Conservation (phyloP, 1,284 basidiomycete species). For the Agroathelia rolfsii region DNA sequence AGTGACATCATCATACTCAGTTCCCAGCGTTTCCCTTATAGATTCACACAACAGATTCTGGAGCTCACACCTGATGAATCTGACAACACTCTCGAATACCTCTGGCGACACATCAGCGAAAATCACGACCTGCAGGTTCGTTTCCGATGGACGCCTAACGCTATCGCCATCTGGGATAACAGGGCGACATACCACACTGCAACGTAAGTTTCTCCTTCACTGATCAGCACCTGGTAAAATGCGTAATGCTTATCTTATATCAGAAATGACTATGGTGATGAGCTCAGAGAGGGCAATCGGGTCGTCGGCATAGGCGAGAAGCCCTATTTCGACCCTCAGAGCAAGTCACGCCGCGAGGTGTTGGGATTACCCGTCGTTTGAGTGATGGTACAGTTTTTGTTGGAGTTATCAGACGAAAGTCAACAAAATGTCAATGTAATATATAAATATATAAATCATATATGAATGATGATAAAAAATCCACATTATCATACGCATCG, state of each 20-base stretch:
- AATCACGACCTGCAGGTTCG: constrained; percentile 52
- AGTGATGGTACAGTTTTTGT: too few species aligned
- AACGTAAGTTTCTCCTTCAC: too few species aligned
- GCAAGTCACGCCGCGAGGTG: constrained; percentile 35
- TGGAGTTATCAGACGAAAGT: too few species aligned
- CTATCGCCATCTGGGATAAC: constrained; percentile 50
- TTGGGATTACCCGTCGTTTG: constrained; percentile 20
- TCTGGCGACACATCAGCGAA: constrained; percentile 36
- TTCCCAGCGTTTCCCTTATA: constrained; percentile 10
- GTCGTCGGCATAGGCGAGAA: constrained; percentile 55
- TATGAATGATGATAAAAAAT: too few species aligned
- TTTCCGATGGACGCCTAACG: constrained; percentile 37
- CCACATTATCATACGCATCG: too few species aligned
- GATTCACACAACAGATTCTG: constrained; percentile 55
- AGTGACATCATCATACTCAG: not conserved
- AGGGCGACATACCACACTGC: constrained; percentile 43
- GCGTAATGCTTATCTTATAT: too few species aligned
- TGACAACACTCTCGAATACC: constrained; percentile 36
- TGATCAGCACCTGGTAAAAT: too few species aligned
- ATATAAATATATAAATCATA: too few species aligned
- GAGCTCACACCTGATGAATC: constrained; percentile 53
- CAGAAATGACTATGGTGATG: constrained; percentile 39
- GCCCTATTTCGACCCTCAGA: constrained; percentile 48
- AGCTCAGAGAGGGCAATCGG: constrained; percentile 42
- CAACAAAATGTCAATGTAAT: too few species aligned